Evolutionary conservation across 2,329 filamentous ascomycete species (phyloP).

Genomic region (Zymoseptoria passerinii): DNA sequence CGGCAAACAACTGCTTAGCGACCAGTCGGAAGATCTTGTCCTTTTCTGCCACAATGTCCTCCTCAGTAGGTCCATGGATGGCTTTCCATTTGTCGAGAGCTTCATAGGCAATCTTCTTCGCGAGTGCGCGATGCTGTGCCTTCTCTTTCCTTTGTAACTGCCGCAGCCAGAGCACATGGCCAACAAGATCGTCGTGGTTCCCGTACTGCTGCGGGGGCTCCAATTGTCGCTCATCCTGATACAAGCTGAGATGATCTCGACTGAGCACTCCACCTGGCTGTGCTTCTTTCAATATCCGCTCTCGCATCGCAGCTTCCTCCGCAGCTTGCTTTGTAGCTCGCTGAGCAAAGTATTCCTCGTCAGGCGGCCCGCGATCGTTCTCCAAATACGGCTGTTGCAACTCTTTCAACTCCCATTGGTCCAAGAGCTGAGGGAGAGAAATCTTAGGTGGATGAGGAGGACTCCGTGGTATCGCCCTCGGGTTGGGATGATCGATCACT

Average conservation of each 20-base stretch:
- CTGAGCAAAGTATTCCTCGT: constrained; percentile 18
- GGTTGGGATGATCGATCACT: constrained; percentile 24
- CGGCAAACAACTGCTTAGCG: constrained; percentile 65
- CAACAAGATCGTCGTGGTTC: constrained; percentile 77
- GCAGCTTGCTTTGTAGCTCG: constrained; percentile 19
- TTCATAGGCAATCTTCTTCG: constrained; percentile 71
- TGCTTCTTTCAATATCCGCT: constrained; percentile 60
- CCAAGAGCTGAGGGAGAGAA: constrained; percentile 27
- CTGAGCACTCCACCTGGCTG: constrained; percentile 69
- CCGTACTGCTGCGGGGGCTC: constrained; percentile 73
- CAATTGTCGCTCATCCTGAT: constrained; percentile 43
- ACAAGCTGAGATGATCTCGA: constrained; percentile 47
- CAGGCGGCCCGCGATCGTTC: constrained; percentile 25
- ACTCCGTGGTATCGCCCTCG: constrained; percentile 22
- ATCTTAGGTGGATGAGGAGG: constrained; percentile 22
- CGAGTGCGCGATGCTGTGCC: constrained; percentile 63
- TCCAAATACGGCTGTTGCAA: constrained; percentile 27
- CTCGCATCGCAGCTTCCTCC: constrained; percentile 26
- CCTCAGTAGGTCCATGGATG: constrained; percentile 64
- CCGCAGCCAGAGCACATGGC: constrained; percentile 71
- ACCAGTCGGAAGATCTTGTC: constrained; percentile 52
- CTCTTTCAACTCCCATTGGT: constrained; percentile 28
- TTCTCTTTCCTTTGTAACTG: constrained; percentile 74
- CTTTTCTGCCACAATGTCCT: constrained; percentile 76
- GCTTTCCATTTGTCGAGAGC: constrained; percentile 67